Evolutionary conservation across 768 basidiomycete species (phyloP).

Genomic region (Leccinum arenicola): DNA sequence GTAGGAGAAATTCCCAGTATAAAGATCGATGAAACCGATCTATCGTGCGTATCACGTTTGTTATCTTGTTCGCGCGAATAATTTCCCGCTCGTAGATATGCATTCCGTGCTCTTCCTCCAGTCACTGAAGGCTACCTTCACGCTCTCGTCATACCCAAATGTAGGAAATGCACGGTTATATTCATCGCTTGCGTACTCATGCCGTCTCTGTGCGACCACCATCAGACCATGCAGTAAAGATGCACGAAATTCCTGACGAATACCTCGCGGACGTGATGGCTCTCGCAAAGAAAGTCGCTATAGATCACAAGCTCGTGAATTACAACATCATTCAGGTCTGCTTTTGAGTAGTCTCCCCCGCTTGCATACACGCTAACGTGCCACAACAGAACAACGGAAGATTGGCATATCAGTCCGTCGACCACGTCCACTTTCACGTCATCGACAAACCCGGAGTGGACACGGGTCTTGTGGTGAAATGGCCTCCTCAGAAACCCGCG

Average conservation of each 20-base stretch:
- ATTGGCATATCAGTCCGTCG: conserved; percentile 65
- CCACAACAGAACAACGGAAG: conserved; percentile 62
- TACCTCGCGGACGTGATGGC: conserved; percentile 74
- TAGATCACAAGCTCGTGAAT: conserved; percentile 63
- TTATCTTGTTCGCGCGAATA: too few relatives aligned
- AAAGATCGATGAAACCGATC: conserved; percentile 75
- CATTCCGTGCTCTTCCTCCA: conserved; percentile 91
- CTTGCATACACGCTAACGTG: not conserved
- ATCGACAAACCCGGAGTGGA: conserved; percentile 78
- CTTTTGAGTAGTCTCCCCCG: not conserved
- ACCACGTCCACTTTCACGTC: conserved; percentile 90
- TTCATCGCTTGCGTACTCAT: not conserved
- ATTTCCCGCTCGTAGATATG: conserved; percentile 45
- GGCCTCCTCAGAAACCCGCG: conserved; percentile 37
- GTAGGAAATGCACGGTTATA: conserved; percentile 37
- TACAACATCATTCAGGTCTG: conserved; percentile 80
- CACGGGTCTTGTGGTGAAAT: conserved; percentile 75
- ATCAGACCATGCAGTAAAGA: conserved; percentile 79
- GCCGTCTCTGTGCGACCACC: not conserved
- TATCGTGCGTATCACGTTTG: conserved; percentile 49
- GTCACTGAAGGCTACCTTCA: conserved; percentile 69
- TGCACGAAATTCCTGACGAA: conserved; percentile 85
- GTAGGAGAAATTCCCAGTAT: conserved; percentile 84
- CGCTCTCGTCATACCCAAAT: conserved; percentile 88
- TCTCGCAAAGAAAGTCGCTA: conserved; percentile 80